phyloP scores from a whole-genome alignment of 2,329 filamentous ascomycete species.

The Colletotrichum horii region DNA sequence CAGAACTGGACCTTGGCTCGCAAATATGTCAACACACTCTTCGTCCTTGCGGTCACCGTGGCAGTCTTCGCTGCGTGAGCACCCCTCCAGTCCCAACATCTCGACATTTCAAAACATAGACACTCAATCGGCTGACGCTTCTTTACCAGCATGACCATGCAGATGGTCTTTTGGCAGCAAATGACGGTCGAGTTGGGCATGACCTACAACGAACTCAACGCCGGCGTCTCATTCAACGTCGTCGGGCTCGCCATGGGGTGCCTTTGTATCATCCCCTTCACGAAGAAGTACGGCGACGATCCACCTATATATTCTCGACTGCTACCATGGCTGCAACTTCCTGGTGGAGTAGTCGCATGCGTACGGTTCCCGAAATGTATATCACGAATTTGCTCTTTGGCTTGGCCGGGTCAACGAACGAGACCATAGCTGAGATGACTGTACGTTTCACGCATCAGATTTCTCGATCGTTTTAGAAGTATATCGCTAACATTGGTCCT shows the following conservation, averaged over 20 bases:
- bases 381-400: conserved; percentile 32
- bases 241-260: conserved; percentile 25
- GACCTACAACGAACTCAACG: conserved; percentile 8
- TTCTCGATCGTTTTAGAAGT: neutral
- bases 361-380: conserved; percentile 26
- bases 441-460: conserved; percentile 16
- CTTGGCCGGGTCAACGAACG: conserved; percentile 42
- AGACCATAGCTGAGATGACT: conserved; percentile 43
- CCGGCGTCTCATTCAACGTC: conserved; percentile 11
- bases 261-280: conserved; percentile 26
- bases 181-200: conserved; percentile 28
- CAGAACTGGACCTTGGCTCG: neutral
- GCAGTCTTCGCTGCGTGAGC: neutral
- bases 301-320: conserved; percentile 26
- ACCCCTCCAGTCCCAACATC: neutral
- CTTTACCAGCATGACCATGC: neutral
- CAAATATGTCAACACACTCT: neutral
- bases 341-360: conserved; percentile 28
- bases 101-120: neutral
- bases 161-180: neutral
- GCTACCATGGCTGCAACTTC: conserved; percentile 25
- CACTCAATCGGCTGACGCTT: neutral
- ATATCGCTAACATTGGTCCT: neutral
- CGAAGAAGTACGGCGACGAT: conserved; percentile 28
- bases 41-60: neutral